Percentiles rank a stretch among this genome's conserved stretches.
These are phyloP conservation scores for Lentinula lateritia DNA, from an alignment of 768 basidiomycete genomes.

Conservation along the genomic window DNA sequence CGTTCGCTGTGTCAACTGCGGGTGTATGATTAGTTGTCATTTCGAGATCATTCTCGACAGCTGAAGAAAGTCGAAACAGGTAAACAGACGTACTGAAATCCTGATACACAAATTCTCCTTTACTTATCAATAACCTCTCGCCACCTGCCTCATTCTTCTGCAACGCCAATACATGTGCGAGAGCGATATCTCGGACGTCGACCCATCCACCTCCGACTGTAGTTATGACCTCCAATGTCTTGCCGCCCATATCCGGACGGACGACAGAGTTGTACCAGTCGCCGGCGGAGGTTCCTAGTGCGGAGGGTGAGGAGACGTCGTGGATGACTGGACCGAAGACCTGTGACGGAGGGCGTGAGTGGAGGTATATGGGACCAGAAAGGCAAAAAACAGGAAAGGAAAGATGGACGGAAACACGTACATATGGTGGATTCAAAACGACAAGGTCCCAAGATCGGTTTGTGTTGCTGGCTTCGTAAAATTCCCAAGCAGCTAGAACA, in stretches of 20 bases:
- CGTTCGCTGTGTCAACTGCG: constrained; percentile 29
- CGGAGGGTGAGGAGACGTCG: constrained; percentile 16
- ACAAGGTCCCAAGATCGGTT: constrained; percentile 32
- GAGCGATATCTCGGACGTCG: constrained; percentile 43
- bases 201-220: constrained; percentile 19
- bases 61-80: background rate
- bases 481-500: constrained; percentile 44
- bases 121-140: constrained; percentile 39
- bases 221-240: constrained; percentile 5
- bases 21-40: too few relatives aligned
- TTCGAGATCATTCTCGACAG: too few relatives aligned
- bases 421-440: constrained; percentile 33
- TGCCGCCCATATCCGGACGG: constrained; percentile 4
- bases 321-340: constrained; percentile 23
- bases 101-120: constrained; percentile 25
- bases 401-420: constrained; percentile 10
- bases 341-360: background rate
- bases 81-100: constrained; percentile 25
- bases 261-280: constrained; percentile 22
- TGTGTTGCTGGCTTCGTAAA: constrained; percentile 26
- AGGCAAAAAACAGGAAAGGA: too few relatives aligned
- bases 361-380: too few relatives aligned
- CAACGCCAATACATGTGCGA: constrained; percentile 43
- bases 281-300: constrained; percentile 23
- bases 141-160: constrained; percentile 39